Evolutionary conservation across 2,329 filamentous ascomycete genomes (phyloP).

Genomic region (Ophiostoma montium): DNA sequence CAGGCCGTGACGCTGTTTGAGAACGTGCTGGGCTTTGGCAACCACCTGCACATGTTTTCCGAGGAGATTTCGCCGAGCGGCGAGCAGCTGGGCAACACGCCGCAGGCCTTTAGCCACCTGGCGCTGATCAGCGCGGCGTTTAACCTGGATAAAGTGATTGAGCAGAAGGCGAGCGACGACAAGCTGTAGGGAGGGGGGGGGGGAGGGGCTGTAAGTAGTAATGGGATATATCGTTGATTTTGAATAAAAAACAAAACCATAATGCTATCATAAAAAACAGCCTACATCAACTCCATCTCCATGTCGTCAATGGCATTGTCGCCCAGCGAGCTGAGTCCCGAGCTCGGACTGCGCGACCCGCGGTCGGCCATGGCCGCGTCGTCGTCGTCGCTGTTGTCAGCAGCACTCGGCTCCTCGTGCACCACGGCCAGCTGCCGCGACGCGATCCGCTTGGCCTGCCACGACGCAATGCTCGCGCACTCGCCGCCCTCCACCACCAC

Average conservation of each 20-base stretch:
- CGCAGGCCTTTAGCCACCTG: slow-evolving; percentile 65
- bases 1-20: slow-evolving; percentile 58
- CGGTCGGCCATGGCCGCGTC: slow-evolving; percentile 8
- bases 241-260: not conserved
- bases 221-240: not conserved
- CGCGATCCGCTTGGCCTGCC: slow-evolving; percentile 31
- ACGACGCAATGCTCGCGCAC: slow-evolving; percentile 51
- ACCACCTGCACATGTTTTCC: slow-evolving; percentile 65
- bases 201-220: not conserved
- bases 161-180: slow-evolving; percentile 15
- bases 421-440: slow-evolving; percentile 13
- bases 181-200: slow-evolving; percentile 8
- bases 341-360: slow-evolving; percentile 35
- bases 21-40: slow-evolving; percentile 63
- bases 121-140: slow-evolving; percentile 65
- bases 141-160: slow-evolving; percentile 47
- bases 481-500: slow-evolving; percentile 68
- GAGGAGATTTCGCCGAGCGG: slow-evolving; percentile 64
- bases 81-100: slow-evolving; percentile 67
- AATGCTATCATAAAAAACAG: not conserved
- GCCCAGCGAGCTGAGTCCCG: slow-evolving; percentile 42
- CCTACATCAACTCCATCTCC: slow-evolving; percentile 24
- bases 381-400: not conserved
- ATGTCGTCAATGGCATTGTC: slow-evolving; percentile 33
- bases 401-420: not conserved